Percentiles rank a stretch among this genome's conserved stretches.
Conservation (phyloP, 306 rosid species). For the Cucurbita ficifolia region DNA sequence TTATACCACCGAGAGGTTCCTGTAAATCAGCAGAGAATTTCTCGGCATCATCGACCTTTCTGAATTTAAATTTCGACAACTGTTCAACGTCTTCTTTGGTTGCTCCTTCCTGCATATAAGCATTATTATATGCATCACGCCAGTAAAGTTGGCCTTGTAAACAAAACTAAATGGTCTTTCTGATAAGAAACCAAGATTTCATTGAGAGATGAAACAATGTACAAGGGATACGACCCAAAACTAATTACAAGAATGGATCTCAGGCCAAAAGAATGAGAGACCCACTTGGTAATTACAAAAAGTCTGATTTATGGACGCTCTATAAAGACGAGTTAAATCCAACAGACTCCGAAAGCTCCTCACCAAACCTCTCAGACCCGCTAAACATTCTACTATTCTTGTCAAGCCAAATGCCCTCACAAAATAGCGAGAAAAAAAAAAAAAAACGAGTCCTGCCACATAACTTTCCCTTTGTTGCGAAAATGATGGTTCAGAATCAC, state of each 20-base stretch:
- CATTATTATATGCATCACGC: background rate
- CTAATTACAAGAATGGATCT: background rate
- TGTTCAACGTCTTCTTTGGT: constrained; percentile 88
- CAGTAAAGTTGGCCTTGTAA: background rate
- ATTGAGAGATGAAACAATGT: background rate
- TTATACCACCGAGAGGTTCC: constrained; percentile 61
- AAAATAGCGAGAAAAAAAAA: background rate
- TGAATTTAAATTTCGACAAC: constrained; percentile 63
- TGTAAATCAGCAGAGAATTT: constrained; percentile 32
- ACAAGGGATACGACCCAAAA: background rate
- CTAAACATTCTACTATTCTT: background rate
- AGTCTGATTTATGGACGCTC: background rate
- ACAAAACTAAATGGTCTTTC: background rate
- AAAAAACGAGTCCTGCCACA: background rate
- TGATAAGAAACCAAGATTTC: background rate
- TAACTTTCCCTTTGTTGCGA: background rate
- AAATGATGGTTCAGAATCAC: background rate
- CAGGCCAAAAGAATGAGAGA: background rate
- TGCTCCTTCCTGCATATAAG: constrained; percentile 76
- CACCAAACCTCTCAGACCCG: background rate
- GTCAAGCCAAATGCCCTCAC: background rate
- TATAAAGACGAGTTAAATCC: background rate
- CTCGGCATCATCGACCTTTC: constrained; percentile 28
- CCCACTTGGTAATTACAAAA: background rate
- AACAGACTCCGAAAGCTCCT: background rate